Evolutionary conservation across 805 yeast species (phyloP), one percentile per base, ranked within the genome.

Genomic region (Candida silvatica): DNA sequence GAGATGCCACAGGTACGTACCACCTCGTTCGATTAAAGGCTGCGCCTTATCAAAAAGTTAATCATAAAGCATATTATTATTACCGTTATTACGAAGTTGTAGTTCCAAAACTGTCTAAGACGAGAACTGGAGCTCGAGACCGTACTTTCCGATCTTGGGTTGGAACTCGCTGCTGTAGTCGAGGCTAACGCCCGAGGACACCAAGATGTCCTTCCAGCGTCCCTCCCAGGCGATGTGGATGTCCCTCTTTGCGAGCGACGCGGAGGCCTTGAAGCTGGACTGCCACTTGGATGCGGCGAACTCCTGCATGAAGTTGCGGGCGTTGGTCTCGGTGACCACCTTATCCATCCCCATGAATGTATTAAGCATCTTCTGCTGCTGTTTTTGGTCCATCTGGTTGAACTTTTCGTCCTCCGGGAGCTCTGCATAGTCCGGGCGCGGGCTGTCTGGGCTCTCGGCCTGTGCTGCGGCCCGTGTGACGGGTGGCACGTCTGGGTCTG

Each of bases 161-260:
- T 56, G 57, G 5, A 31, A 11, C 1, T 67, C 62, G 11, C 62
- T 66, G 15, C 29, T 19, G 18, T 68, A 39, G 31, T 61, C 61
- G 3, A 83, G 39, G 37, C 69, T 74, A 5, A 74, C 65, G 1
- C 97, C 97, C 1, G 90, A 71, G 32, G 84, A 74, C 3, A 88
- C 61, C 34, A 90, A 54, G 52, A 90, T 82, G 29, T 85, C 94
- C 47, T 80, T 78, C 47, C 73, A 74, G 41, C 81, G 73, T 0
- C 97, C 96, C 48, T 84, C 96, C 96, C 97, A 90, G 30, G 84
- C 59, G 5, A 87, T 32, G 40, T 74, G 75, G 11, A 84, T 46
- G 40, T 74, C 67, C 43, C 66, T 69, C 34, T 77, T 80, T 30
- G 73, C 76, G 20, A 85, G 44, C 29, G 86, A 77, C 1, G 92